Percentiles rank a stretch among this genome's conserved stretches.
These are phyloP conservation scores for Hortiboletus campestris DNA, from an alignment of 768 basidiomycete species.

Conservation along the genomic window DNA sequence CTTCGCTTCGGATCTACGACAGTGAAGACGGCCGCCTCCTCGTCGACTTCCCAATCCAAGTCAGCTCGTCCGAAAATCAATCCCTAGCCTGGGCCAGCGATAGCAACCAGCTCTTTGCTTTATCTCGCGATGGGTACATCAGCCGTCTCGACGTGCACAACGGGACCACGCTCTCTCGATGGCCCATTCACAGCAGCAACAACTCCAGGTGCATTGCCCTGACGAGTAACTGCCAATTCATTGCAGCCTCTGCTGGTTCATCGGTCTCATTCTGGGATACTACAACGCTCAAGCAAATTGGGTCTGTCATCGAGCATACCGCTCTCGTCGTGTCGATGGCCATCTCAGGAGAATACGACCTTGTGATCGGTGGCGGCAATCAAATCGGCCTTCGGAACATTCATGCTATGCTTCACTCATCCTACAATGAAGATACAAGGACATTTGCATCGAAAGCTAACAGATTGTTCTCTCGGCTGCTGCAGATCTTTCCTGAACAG, in stretches of 20 bases:
- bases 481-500: not conserved
- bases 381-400: not conserved
- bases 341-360: conserved; percentile 1
- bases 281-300: conserved; percentile 2
- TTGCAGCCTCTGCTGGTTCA: conserved; percentile 4
- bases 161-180: not conserved
- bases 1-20: conserved; percentile 5
- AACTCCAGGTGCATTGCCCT: conserved; percentile 3
- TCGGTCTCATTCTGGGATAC: conserved; percentile 13
- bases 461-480: not conserved
- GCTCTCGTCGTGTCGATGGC: not conserved
- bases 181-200: not conserved
- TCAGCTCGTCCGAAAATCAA: conserved; percentile 4
- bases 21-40: not conserved
- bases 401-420: not conserved
- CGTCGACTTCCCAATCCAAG: not conserved
- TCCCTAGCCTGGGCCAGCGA: conserved; percentile 9
- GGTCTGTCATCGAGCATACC: conserved; percentile 3
- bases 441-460: not conserved
- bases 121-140: not conserved
- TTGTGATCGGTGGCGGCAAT: conserved; percentile 4
- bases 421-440: not conserved
- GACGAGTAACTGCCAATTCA: not conserved
- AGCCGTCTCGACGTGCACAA: conserved; percentile 1
- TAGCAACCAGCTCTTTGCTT: conserved; percentile 6